Evolutionary conservation across 805 yeast species (phyloP).

Genomic region (Lipomyces yamadae): DNA sequence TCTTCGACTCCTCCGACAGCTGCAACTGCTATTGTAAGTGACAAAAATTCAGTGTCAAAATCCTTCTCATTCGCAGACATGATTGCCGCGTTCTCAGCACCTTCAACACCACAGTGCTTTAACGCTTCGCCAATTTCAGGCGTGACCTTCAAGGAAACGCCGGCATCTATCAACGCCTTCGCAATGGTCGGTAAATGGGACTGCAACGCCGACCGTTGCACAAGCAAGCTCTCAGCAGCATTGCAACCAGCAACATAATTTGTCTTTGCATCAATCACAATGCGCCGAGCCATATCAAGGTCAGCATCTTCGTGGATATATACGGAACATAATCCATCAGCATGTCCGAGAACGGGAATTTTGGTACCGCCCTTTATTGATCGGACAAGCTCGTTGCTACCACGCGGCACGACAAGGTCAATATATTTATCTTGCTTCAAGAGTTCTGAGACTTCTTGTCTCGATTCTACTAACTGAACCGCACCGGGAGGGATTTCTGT

Average conservation of each 20-base stretch:
- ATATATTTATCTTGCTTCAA: slow-evolving; percentile 85
- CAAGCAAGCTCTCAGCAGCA: slow-evolving; percentile 85
- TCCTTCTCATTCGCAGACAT: slow-evolving; percentile 63
- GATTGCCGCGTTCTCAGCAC: slow-evolving; percentile 38
- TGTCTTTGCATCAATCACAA: slow-evolving; percentile 85
- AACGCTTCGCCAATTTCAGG: slow-evolving; percentile 49
- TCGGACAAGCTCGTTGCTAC: slow-evolving; percentile 90
- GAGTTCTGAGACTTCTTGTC: slow-evolving; percentile 87
- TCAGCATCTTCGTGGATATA: slow-evolving; percentile 82
- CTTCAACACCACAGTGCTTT: slow-evolving; percentile 34
- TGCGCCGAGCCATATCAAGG: slow-evolving; percentile 71
- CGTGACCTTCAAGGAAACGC: slow-evolving; percentile 76
- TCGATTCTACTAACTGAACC: slow-evolving; percentile 82
- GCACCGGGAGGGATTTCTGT: slow-evolving; percentile 82
- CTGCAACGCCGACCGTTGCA: slow-evolving; percentile 57
- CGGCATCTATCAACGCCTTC: slow-evolving; percentile 57
- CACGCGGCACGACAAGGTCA: slow-evolving; percentile 96
- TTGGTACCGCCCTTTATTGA: slow-evolving; percentile 84
- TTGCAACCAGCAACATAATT: slow-evolving; percentile 99
- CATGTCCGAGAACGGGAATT: slow-evolving; percentile 97
- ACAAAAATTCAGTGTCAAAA: slow-evolving; percentile 81
- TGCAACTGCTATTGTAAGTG: slow-evolving; percentile 79
- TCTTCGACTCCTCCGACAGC: slow-evolving; percentile 61
- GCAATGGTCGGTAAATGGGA: slow-evolving; percentile 42
- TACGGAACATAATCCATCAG: slow-evolving; percentile 95